phyloP scores from a whole-genome alignment of 495 filamentous ascomycete genomes.

The Aspergillus sparsus region DNA sequence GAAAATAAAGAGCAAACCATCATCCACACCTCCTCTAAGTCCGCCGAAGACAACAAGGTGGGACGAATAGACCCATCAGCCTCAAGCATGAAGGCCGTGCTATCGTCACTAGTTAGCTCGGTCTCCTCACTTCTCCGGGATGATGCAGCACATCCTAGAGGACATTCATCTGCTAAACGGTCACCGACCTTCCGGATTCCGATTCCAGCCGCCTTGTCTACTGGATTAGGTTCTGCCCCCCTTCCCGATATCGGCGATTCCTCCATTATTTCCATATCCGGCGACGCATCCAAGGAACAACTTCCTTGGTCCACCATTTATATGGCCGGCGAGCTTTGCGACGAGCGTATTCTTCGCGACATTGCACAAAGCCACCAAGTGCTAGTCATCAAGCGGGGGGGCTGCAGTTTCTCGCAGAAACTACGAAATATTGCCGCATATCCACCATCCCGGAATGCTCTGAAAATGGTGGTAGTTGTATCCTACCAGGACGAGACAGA shows the following conservation, averaged over 20 bases:
- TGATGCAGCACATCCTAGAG: slow-evolving; percentile 34
- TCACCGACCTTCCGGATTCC: slow-evolving; percentile 41
- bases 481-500: slow-evolving; percentile 55
- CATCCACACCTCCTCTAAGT: slow-evolving; percentile 19
- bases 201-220: slow-evolving; percentile 69
- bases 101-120: slow-evolving; percentile 60
- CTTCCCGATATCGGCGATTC: slow-evolving; percentile 68
- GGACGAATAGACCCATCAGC: slow-evolving; percentile 38
- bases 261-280: slow-evolving; percentile 40
- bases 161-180: slow-evolving; percentile 25
- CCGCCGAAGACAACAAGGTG: slow-evolving; percentile 26
- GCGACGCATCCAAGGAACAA: slow-evolving; percentile 41
- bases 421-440: slow-evolving; percentile 79
- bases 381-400: slow-evolving; percentile 80
- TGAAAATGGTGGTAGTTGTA: slow-evolving; percentile 84
- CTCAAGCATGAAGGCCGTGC: slow-evolving; percentile 51
- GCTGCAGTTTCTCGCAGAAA: slow-evolving; percentile 83
- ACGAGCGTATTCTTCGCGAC: slow-evolving; percentile 58
- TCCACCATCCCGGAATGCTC: slow-evolving; percentile 54
- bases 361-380: slow-evolving; percentile 70
- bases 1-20: slow-evolving; percentile 26
- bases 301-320: slow-evolving; percentile 71
- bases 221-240: slow-evolving; percentile 73
- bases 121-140: slow-evolving; percentile 57
- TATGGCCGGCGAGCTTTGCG: slow-evolving; percentile 69